Evolutionary conservation across 108 stramenopile species (phyloP).

Genomic region (Nitzschia palea): DNA sequence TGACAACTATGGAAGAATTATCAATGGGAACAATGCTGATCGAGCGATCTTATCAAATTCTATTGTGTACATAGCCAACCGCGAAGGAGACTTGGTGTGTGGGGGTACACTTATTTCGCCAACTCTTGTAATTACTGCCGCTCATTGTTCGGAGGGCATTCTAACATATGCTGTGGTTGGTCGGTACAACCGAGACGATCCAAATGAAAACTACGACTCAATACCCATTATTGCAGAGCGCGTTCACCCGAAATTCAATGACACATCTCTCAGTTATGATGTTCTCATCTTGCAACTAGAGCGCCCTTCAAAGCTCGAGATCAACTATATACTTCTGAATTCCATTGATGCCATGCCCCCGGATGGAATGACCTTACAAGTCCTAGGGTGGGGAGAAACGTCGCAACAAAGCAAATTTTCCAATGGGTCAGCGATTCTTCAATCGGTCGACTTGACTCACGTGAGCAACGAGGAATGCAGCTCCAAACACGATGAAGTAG

Average conservation of each 20-base stretch:
- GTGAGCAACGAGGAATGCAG: constrained; percentile 6
- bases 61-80: constrained; percentile 11
- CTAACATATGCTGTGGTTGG: constrained; percentile 1
- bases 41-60: not conserved
- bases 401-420: not conserved
- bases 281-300: constrained; percentile 15
- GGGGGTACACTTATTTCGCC: constrained; percentile 54
- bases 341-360: not conserved
- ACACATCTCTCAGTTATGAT: not conserved
- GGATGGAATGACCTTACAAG: not conserved
- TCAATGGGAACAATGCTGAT: constrained; percentile 6
- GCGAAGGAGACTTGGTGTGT: constrained; percentile 26
- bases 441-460: not conserved
- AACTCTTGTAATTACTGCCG: constrained; percentile 46
- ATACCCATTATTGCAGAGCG: not conserved
- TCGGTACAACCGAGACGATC: not conserved
- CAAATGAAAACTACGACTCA: not conserved
- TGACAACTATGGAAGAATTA: not conserved
- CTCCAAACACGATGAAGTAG: not conserved
- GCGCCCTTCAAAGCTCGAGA: not conserved
- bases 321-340: not conserved
- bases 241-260: constrained; percentile 8
- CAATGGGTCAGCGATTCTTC: not conserved
- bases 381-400: not conserved
- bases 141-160: constrained; percentile 38